Evolutionary conservation across 2,329 filamentous ascomycete species (phyloP), one percentile per base, ranked within the genome.

Genomic region (Colletotrichum theobromicola): DNA sequence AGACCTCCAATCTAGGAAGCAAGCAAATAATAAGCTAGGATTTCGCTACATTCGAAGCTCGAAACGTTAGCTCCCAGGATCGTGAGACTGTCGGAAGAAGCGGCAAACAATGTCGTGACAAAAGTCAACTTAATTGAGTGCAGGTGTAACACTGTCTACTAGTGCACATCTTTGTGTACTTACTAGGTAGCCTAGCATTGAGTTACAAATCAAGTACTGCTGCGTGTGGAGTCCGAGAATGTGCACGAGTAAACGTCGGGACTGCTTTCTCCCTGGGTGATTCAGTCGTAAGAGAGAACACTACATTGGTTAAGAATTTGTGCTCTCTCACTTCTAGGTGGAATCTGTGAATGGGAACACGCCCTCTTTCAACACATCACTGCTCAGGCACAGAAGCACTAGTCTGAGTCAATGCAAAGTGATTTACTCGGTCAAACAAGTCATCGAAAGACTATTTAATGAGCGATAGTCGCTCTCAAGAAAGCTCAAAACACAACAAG

Each of bases 351-450:
- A 46, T 46, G 1, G n/a, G 1, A 46, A 46, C 42, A 0, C 7
- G 10, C 0, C 42, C 13, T 2, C n/a, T 46, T 46, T 21, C 3
- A 46, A n/a, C 21, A 46, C 42, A 21, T 46, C 18, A 21, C n/a
- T 46, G n/a, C 13, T 7, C 42, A 12, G 0, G 0, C 0, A 21
- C 10, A 13, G n/a, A 12, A 4, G 7, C 2, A 46, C 0, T 46
- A 0, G 21, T 46, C n/a, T 4, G 1, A 7, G 5, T 13, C 42
- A 7, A 0, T 13, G 0, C 7, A 10, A 21, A 21, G 4, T n/a
- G 42, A 13, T 50, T 50, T 7, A 21, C 42, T 58, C 26, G n/a
- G 30, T 1, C 9, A 4, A 30, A 6, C 53, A 12, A 7, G 0
- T 18, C 16, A 58, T 18, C 26, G 3, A 30, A 46, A 3, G 9